Evolutionary conservation across 2,329 filamentous ascomycete species (phyloP), one percentile per base, ranked within the genome.

Genomic region (Aureobasidium melanogenum): DNA sequence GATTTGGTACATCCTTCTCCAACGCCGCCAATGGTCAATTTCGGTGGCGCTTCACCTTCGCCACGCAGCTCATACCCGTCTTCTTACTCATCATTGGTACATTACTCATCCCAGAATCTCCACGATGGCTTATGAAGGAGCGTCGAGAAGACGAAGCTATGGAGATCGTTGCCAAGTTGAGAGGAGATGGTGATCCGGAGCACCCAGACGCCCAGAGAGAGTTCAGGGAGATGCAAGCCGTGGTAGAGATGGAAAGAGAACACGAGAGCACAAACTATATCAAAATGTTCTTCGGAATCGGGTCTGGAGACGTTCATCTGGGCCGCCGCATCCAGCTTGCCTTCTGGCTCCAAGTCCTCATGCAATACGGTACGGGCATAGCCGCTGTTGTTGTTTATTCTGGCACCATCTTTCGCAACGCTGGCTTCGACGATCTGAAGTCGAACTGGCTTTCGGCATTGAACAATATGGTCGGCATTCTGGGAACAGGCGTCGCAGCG

Each of bases 381-480:
- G 76, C 85, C 2, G 81, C 81, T 54, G 79, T 84, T 66, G 71
- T 68, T 24, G 74, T 71, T 8, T 76, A 76, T 51, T 77, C 82
- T 54, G 74, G 57, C 28, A 74, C 78, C 6, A 73, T 82, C 17
- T 69, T 82, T 12, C 77, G 79, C 17, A 80, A 78, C 4, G 75
- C 73, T 28, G 63, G 62, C n/a, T 66, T 66, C 34, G 55, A 64
- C 17, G 12, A 7, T 10, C 50, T 47, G 2, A 62, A 64, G 6
- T 50, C 63, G 8, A 63, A 63, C 14, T 60, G 65, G 22, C 64
- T 72, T 47, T 64, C 65, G 8, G 64, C 61, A 41, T 66, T 68
- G 64, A 81, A 81, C 63, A 80, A 79, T 30, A 81, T 79, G 0
- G 78, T 80, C 62, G 81, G 82, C 68, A 81, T 82, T 65, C 56